Conservation (phyloP, 106 monocot genomes). For the Dendrobium catenatum region DNA sequence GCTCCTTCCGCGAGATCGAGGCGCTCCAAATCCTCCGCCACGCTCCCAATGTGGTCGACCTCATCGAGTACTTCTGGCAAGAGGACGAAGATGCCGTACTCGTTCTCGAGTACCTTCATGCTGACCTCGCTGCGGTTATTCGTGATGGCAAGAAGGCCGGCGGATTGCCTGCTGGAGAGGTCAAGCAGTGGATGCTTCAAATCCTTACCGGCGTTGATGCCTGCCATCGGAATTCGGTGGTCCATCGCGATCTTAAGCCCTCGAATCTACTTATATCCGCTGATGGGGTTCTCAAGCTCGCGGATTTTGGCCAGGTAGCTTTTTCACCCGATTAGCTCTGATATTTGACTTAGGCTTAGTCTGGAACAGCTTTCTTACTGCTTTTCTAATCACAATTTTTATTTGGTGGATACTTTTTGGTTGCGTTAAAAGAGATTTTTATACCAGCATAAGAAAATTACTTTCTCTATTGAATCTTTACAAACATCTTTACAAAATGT, state of each 20-base stretch:
- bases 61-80: constrained; percentile 76
- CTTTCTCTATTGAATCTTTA: no score
- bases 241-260: constrained; percentile 75
- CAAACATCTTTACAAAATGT: no score
- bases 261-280: constrained; percentile 50
- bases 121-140: constrained; percentile 59
- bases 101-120: constrained; percentile 51
- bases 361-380: no score
- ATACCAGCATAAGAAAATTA: no score
- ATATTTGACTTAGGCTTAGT: no score
- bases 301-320: constrained; percentile 56
- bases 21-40: constrained; percentile 51
- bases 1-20: constrained; percentile 74
- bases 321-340: neutral
- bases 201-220: constrained; percentile 39
- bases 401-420: no score
- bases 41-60: constrained; percentile 57
- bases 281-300: constrained; percentile 48
- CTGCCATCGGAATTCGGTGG: constrained; percentile 34
- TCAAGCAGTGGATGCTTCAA: constrained; percentile 76
- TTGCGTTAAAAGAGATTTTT: no score
- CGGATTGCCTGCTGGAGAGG: constrained; percentile 30
- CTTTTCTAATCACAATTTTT: no score
- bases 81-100: constrained; percentile 75
- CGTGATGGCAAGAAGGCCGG: constrained; percentile 37